Percentiles rank a stretch among this genome's conserved stretches.
Conservation (phyloP, 148 eudicot species). For the Camellia japonica region DNA sequence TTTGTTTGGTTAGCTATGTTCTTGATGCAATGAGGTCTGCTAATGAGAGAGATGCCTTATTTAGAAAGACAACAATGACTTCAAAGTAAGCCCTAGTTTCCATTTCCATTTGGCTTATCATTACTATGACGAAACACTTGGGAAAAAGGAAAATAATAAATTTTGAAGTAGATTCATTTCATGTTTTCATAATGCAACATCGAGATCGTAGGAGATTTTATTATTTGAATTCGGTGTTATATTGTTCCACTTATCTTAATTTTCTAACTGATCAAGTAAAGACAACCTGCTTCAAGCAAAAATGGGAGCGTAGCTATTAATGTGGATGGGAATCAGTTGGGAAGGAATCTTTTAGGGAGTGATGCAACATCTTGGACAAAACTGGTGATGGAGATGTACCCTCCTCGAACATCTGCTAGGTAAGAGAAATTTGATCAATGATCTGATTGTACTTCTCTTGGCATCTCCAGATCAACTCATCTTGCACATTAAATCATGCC, state of each 20-base stretch:
- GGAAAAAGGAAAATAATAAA: background rate
- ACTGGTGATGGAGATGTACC: conserved; percentile 80
- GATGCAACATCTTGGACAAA: conserved; percentile 65
- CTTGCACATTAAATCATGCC: background rate
- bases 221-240: conserved; percentile 1
- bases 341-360: conserved; percentile 45
- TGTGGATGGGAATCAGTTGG: conserved; percentile 46
- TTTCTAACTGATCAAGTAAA: conserved; percentile 74
- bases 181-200: conserved; percentile 1
- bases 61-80: conserved; percentile 33
- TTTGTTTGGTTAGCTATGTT: conserved; percentile 50
- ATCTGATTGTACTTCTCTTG: background rate
- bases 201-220: background rate
- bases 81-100: conserved; percentile 59
- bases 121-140: background rate
- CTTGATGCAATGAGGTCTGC: conserved; percentile 82
- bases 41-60: conserved; percentile 48
- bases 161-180: background rate
- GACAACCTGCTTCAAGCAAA: conserved; percentile 89
- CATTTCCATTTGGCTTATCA: background rate
- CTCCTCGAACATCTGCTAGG: conserved; percentile 74
- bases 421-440: conserved; percentile 16
- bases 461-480: background rate
- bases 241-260: conserved; percentile 15
- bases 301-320: conserved; percentile 48